Conservation (phyloP, 352 stramenopile genomes). For the Phytophthora melonis region DNA sequence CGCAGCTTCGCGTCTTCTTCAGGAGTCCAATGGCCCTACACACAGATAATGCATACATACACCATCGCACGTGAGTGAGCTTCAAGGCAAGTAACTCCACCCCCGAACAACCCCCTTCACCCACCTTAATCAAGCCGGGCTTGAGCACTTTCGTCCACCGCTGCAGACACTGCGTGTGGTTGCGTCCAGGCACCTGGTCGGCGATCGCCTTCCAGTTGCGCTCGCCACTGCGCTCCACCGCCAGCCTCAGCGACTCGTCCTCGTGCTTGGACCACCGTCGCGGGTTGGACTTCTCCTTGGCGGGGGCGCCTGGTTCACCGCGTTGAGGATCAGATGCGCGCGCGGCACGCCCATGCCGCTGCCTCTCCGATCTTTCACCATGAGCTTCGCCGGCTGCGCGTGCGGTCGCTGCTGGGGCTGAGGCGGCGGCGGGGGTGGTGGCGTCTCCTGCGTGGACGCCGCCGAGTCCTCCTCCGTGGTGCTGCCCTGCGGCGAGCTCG, state of each 20-base stretch:
- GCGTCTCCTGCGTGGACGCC: slow-evolving; percentile 11
- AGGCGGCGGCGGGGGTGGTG: too few species aligned
- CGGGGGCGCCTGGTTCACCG: slow-evolving; percentile 81
- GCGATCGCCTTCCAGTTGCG: slow-evolving; percentile 94
- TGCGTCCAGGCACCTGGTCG: slow-evolving; percentile 90
- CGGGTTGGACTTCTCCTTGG: slow-evolving; percentile 89
- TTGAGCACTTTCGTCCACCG: slow-evolving; percentile 95
- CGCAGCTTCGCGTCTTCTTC: slow-evolving; percentile 91
- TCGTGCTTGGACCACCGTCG: slow-evolving; percentile 86
- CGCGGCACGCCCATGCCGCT: slow-evolving; percentile 78
- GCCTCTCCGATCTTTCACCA: slow-evolving; percentile 82
- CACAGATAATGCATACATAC: not conserved
- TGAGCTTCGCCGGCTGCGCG: slow-evolving; percentile 56
- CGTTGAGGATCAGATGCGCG: slow-evolving; percentile 77
- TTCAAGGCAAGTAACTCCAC: not conserved
- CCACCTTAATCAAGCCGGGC: slow-evolving; percentile 89
- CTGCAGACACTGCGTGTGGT: slow-evolving; percentile 94
- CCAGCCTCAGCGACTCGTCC: slow-evolving; percentile 84
- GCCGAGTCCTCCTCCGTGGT: slow-evolving; percentile 41
- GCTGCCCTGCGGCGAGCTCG: slow-evolving; percentile 24
- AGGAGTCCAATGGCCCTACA: slow-evolving; percentile 91
- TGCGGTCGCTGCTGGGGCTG: slow-evolving; percentile 40
- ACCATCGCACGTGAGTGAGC: slow-evolving; percentile 13
- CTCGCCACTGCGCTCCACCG: slow-evolving; percentile 87
- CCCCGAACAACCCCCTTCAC: not conserved